A percentile compares a stretch with the other conserved stretches of the same genome.
phyloP scores from a whole-genome alignment of 805 yeast genomes.

The Citeromyces matritensis region DNA sequence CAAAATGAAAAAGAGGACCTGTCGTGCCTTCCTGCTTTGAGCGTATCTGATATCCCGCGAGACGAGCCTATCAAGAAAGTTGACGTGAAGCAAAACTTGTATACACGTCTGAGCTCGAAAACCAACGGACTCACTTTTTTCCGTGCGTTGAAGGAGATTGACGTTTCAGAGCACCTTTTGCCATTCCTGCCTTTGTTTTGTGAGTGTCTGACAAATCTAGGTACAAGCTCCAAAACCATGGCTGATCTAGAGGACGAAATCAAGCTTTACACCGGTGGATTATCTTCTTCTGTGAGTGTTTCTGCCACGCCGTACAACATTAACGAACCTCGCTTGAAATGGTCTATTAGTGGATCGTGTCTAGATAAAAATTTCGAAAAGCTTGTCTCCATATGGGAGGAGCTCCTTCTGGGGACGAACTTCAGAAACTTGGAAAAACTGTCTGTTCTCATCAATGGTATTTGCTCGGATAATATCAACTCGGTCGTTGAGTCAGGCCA shows the following conservation, averaged over 20 bases:
- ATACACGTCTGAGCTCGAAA: conserved; percentile 16
- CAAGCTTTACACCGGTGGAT: conserved; percentile 73
- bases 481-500: conserved; percentile 83
- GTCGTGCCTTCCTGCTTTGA: conserved; percentile 66
- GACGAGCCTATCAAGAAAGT: conserved; percentile 24
- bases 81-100: conserved; percentile 19
- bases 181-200: conserved; percentile 66
- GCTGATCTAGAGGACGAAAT: conserved; percentile 78
- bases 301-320: conserved; percentile 38
- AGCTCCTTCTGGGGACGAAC: conserved; percentile 55
- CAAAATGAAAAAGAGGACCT: conserved; percentile 64
- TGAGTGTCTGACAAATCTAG: conserved; percentile 71
- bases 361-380: conserved; percentile 46
- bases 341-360: conserved; percentile 53
- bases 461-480: conserved; percentile 67
- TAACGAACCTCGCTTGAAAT: conserved; percentile 30
- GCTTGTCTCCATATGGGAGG: conserved; percentile 52
- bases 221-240: conserved; percentile 60
- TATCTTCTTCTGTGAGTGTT: conserved; percentile 45
- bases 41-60: conserved; percentile 57
- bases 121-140: conserved; percentile 77
- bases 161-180: conserved; percentile 42
- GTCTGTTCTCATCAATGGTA: conserved; percentile 52
- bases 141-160: conserved; percentile 47
- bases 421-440: conserved; percentile 55